Conservation (phyloP, 2,329 filamentous ascomycete genomes). For the Diaporthe humulicola region DNA sequence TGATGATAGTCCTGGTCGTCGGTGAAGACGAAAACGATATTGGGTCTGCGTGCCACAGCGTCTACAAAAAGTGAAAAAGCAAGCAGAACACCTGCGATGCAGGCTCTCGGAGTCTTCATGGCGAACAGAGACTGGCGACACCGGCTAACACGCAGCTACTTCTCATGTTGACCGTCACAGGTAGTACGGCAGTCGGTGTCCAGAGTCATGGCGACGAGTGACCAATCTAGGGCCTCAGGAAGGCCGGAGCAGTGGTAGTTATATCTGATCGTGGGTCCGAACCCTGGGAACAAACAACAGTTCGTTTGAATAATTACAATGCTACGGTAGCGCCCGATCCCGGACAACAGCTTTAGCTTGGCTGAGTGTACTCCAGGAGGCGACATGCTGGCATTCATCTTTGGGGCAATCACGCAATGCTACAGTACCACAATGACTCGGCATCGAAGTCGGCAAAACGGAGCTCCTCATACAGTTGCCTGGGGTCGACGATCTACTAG, state of each 20-base stretch:
- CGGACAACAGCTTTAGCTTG: background rate
- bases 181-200: background rate
- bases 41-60: conserved; percentile 51
- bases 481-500: background rate
- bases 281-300: background rate
- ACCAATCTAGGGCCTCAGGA: no score
- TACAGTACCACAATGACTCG: background rate
- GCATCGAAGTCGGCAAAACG: background rate
- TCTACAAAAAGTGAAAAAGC: background rate
- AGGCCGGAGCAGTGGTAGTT: background rate
- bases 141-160: background rate
- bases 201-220: no score
- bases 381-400: background rate
- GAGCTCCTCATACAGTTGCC: background rate
- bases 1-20: conserved; percentile 76
- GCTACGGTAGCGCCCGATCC: background rate
- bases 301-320: background rate
- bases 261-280: no score
- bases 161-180: no score
- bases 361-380: background rate
- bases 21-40: conserved; percentile 73
- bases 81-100: background rate
- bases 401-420: background rate
- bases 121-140: background rate
- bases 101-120: background rate